Evolutionary conservation across 2,329 filamentous ascomycete species (phyloP).

Genomic region (Hypoxylon sp.): DNA sequence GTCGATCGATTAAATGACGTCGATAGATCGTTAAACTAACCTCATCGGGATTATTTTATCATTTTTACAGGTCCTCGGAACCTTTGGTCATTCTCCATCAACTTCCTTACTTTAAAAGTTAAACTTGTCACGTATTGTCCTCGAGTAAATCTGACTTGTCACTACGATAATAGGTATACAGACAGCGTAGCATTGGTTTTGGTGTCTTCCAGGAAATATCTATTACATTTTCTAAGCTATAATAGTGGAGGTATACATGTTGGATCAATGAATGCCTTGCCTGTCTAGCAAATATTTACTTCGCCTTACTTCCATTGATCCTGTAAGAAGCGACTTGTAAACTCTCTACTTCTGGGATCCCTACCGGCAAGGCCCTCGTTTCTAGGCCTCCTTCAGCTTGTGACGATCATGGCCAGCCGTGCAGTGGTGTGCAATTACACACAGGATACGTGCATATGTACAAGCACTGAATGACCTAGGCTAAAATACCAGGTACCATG

Average conservation of each 20-base stretch:
- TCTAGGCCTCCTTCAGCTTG: constrained; percentile 10
- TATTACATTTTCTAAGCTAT: background rate
- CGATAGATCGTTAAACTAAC: constrained; percentile 34
- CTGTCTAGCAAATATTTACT: background rate
- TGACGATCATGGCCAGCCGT: constrained; percentile 15
- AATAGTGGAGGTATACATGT: background rate
- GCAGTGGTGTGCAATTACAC: constrained; percentile 15
- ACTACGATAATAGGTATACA: background rate
- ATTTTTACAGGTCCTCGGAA: background rate
- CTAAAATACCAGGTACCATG: constrained; percentile 37
- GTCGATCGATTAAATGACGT: constrained; percentile 31
- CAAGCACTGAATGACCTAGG: constrained; percentile 17
- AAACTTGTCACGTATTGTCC: background rate
- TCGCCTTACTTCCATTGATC: too few relatives aligned
- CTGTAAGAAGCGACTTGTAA: background rate
- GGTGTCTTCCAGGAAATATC: background rate
- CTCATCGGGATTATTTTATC: constrained; percentile 18
- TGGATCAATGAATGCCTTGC: background rate
- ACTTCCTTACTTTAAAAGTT: background rate
- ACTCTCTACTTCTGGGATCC: background rate
- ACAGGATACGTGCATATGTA: constrained; percentile 31
- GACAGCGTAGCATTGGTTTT: background rate
- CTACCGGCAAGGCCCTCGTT: constrained; percentile 3
- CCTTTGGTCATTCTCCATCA: too few relatives aligned
- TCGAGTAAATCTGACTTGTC: background rate